phyloP scores from a whole-genome alignment of 331 rosid genomes.

The Cydonia oblonga region DNA sequence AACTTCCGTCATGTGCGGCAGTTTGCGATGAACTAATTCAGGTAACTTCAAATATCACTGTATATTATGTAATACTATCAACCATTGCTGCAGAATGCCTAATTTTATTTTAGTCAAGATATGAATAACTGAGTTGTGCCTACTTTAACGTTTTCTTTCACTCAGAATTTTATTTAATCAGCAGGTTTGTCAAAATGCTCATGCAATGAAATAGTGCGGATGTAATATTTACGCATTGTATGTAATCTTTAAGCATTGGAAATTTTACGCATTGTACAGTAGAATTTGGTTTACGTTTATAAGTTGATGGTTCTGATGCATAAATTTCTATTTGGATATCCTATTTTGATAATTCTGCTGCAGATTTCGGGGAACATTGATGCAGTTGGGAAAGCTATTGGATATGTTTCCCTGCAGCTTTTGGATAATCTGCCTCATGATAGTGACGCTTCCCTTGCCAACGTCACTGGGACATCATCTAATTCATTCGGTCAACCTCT shows the following conservation, averaged over 20 bases:
- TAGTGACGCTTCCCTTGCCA: conserved; percentile 26
- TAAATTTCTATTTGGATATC: neutral
- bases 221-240: neutral
- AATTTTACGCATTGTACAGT: neutral
- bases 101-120: too few relatives aligned
- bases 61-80: neutral
- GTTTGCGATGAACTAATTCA: conserved; percentile 68
- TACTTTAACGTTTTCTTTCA: neutral
- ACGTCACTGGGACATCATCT: conserved; percentile 36
- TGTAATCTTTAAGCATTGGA: neutral
- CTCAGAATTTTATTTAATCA: neutral
- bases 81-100: neutral
- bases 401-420: conserved; percentile 56
- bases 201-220: neutral
- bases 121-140: neutral
- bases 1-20: conserved; percentile 62
- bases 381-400: conserved; percentile 77
- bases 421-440: conserved; percentile 61
- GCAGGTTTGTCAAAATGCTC: neutral
- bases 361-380: conserved; percentile 73
- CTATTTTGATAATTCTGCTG: conserved; percentile 14
- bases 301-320: conserved; percentile 19
- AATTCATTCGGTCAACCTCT: conserved; percentile 37
- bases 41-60: conserved; percentile 33
- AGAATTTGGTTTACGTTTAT: neutral